Conservation (phyloP, 208 protist species). For the Wallacemonas sp. region DNA sequence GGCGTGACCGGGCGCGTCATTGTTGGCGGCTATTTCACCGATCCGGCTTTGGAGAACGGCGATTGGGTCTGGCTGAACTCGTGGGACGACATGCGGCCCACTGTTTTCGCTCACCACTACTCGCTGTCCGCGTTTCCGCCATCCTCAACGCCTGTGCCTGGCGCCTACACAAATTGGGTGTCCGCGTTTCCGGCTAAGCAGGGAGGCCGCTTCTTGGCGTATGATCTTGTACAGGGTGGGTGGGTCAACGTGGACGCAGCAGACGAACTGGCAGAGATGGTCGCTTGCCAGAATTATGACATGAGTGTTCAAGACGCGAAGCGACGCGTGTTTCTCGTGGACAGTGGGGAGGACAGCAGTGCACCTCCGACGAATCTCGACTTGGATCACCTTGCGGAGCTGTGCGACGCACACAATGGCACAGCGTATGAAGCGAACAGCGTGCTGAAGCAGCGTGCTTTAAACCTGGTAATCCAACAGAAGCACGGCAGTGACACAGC, state of each 20-base stretch:
- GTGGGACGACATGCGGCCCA: background rate
- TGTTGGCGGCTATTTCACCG: background rate
- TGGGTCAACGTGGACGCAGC: background rate
- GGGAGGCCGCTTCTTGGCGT: conserved; percentile 7
- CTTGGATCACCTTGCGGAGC: background rate
- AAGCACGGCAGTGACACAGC: too few relatives aligned
- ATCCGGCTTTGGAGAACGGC: background rate
- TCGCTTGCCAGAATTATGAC: background rate
- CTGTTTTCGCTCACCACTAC: background rate
- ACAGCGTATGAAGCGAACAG: conserved; percentile 7
- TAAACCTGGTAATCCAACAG: background rate
- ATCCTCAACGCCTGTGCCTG: background rate
- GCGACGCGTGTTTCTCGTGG: background rate
- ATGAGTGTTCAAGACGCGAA: background rate
- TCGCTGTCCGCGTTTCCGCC: background rate
- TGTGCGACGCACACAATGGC: conserved; percentile 8
- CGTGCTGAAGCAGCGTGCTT: conserved; percentile 7
- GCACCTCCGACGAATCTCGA: background rate
- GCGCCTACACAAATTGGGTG: conserved; percentile 10
- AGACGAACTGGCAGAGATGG: background rate
- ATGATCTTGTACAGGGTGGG: background rate
- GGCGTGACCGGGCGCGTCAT: background rate
- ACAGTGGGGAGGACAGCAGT: background rate
- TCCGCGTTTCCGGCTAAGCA: background rate
- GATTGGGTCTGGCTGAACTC: background rate